Evolutionary conservation across 2,329 filamentous ascomycete species (phyloP).

Genomic region (Diaporthe citriasiana): DNA sequence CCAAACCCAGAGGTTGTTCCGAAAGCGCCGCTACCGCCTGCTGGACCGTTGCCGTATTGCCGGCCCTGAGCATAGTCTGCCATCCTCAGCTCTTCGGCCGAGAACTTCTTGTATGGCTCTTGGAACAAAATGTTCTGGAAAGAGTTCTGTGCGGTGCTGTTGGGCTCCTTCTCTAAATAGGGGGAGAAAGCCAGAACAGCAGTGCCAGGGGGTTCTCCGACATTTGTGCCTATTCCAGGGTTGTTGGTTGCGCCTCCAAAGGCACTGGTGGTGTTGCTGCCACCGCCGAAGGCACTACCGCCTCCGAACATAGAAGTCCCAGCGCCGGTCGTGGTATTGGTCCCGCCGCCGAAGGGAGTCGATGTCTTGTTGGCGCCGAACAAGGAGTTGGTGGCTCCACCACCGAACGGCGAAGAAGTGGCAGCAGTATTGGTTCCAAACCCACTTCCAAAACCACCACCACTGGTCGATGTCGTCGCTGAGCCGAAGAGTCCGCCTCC

Average conservation of each 20-base stretch:
- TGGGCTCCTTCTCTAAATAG: conserved; percentile 80
- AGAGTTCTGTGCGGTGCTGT: conserved; percentile 67
- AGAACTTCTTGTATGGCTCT: conserved; percentile 88
- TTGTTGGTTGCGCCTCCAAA: conserved; percentile 62
- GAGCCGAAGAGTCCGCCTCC: conserved; percentile 63
- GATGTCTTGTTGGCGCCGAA: conserved; percentile 68
- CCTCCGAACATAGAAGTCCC: conserved; percentile 64
- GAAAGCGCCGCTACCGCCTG: conserved; percentile 87
- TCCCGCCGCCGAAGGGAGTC: conserved; percentile 56
- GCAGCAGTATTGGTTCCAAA: conserved; percentile 55
- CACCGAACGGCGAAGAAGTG: conserved; percentile 56
- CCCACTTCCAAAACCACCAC: conserved; percentile 56
- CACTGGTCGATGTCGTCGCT: conserved; percentile 54
- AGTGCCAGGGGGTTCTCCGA: conserved; percentile 77
- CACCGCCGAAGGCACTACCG: conserved; percentile 55
- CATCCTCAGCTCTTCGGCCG: conserved; percentile 85
- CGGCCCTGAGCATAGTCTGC: conserved; percentile 92
- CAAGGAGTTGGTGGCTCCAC: conserved; percentile 57
- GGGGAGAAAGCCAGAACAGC: conserved; percentile 77
- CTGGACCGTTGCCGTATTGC: conserved; percentile 88
- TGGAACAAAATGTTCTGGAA: conserved; percentile 87
- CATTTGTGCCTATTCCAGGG: conserved; percentile 64
- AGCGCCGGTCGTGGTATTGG: conserved; percentile 52
- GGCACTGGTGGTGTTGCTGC: conserved; percentile 53
- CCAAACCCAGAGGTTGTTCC: conserved; percentile 71